A percentile compares a stretch with the other conserved stretches of the same genome.
phyloP scores from a whole-genome alignment of 2,329 filamentous ascomycete species.

The Pseudogymnoascus sp. region DNA sequence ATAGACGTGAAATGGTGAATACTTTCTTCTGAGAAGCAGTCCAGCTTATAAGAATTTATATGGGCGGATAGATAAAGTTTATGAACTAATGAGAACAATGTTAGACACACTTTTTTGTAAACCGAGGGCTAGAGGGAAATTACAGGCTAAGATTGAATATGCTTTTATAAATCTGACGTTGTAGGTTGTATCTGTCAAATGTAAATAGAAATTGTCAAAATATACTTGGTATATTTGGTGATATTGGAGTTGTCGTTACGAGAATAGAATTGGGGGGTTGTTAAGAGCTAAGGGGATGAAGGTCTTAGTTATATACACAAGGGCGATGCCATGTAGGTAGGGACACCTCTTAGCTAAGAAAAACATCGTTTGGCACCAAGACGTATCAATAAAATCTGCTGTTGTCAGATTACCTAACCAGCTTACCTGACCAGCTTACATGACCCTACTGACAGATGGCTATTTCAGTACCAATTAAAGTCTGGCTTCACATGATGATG shows the following conservation, averaged over 20 bases:
- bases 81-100: neutral
- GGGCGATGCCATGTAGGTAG: neutral
- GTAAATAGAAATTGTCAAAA: too few relatives aligned
- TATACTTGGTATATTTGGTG: too few relatives aligned
- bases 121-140: too few relatives aligned
- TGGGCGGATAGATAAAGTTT: neutral
- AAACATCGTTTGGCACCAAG: neutral
- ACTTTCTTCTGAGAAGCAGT: neutral
- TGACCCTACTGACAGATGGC: neutral
- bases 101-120: too few relatives aligned
- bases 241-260: too few relatives aligned
- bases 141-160: too few relatives aligned
- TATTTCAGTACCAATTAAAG: neutral
- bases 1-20: neutral
- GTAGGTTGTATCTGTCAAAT: too few relatives aligned
- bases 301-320: neutral
- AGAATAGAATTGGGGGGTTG: neutral
- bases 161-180: too few relatives aligned
- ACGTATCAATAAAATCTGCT: neutral
- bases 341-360: neutral
- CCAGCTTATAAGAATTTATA: neutral
- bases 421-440: neutral
- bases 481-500: neutral
- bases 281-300: neutral
- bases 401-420: neutral